Evolutionary conservation across 805 yeast species (phyloP).

Genomic region (Kodamaea kaohsiungensis): DNA sequence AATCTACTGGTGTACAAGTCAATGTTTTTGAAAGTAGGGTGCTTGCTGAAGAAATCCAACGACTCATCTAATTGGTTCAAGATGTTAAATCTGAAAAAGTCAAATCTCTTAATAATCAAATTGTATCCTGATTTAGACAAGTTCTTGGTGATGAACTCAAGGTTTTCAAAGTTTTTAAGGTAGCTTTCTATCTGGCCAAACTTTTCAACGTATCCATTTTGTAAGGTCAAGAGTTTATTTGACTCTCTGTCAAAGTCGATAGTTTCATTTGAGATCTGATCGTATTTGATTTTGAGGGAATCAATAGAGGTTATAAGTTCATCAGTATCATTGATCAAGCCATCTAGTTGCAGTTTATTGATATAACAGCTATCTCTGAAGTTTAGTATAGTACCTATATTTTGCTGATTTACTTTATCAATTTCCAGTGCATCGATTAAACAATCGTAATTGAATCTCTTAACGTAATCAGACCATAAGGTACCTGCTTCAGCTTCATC

Average conservation of each 20-base stretch:
- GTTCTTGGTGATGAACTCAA: conserved; percentile 68
- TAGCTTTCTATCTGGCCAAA: conserved; percentile 47
- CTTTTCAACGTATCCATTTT: conserved; percentile 42
- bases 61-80: conserved; percentile 66
- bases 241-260: conserved; percentile 62
- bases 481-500: conserved; percentile 19
- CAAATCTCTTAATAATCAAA: conserved; percentile 53
- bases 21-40: conserved; percentile 59
- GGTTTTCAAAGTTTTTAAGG: conserved; percentile 62
- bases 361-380: conserved; percentile 36
- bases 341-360: conserved; percentile 21
- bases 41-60: conserved; percentile 55
- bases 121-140: conserved; percentile 69
- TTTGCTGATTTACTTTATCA: conserved; percentile 36
- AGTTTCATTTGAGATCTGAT: conserved; percentile 62
- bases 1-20: conserved; percentile 71
- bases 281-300: conserved; percentile 51
- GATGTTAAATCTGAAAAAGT: conserved; percentile 43
- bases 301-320: conserved; percentile 46
- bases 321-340: conserved; percentile 48
- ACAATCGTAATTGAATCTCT: conserved; percentile 43
- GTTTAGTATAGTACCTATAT: conserved; percentile 31
- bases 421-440: conserved; percentile 44
- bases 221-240: conserved; percentile 48
- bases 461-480: conserved; percentile 34